These are phyloP conservation scores for Gnomoniopsis sp. DNA, from an alignment of 2,329 filamentous ascomycete species.

Conservation along the genomic window DNA sequence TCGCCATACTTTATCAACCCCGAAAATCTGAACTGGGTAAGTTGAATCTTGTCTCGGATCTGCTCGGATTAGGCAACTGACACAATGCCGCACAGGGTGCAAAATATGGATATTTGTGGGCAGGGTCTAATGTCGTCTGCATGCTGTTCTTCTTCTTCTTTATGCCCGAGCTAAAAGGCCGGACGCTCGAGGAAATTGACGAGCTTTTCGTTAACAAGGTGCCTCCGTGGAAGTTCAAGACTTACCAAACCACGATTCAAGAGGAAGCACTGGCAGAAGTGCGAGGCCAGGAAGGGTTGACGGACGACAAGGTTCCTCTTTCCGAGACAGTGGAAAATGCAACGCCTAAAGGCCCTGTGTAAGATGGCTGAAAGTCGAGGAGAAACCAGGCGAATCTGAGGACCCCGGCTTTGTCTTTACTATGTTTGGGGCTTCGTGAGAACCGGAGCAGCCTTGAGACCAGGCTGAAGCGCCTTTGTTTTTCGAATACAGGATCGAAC, in stretches of 20 bases:
- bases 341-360: constrained; percentile 18
- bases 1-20: constrained; percentile 47
- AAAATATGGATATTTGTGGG: constrained; percentile 43
- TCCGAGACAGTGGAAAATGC: constrained; percentile 17
- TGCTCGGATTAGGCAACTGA: background rate
- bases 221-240: constrained; percentile 27
- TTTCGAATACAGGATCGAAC: background rate
- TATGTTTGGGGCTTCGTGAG: background rate
- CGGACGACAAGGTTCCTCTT: constrained; percentile 9
- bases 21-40: constrained; percentile 34
- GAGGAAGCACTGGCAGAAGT: constrained; percentile 25
- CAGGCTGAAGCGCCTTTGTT: background rate
- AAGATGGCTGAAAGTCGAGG: background rate
- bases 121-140: constrained; percentile 27
- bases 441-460: background rate
- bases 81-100: constrained; percentile 29
- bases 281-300: constrained; percentile 1
- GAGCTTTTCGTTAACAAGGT: constrained; percentile 28
- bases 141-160: constrained; percentile 29
- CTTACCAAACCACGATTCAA: constrained; percentile 24
- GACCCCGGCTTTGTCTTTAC: background rate
- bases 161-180: constrained; percentile 29
- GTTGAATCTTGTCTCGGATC: background rate
- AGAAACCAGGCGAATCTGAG: background rate
- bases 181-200: constrained; percentile 30